Evolutionary conservation across 371 early-diverging fungal species (phyloP).

Genomic region (Mucor sp.): DNA sequence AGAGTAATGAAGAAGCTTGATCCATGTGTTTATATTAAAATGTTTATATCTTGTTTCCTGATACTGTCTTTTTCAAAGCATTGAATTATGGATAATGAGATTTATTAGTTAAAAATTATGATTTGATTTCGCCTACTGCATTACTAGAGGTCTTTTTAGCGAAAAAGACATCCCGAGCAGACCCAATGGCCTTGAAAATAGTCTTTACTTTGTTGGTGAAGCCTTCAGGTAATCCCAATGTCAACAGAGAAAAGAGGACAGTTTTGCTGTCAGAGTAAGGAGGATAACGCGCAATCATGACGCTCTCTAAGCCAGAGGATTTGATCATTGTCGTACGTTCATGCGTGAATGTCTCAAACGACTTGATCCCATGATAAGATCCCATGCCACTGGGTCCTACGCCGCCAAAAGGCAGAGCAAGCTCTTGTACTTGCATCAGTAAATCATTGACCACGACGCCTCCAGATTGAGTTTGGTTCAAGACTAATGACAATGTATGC

Average conservation of each 20-base stretch:
- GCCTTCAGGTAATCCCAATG: constrained; percentile 19
- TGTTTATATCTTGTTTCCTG: background rate
- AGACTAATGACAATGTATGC: no score
- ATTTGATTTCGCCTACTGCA: background rate
- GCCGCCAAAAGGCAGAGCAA: constrained; percentile 83
- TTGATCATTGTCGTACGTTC: constrained; percentile 60
- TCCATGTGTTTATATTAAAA: constrained; percentile 6
- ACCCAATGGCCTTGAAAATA: background rate
- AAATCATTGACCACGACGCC: constrained; percentile 74
- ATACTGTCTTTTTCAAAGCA: background rate
- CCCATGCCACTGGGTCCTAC: constrained; percentile 87
- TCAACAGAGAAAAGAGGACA: constrained; percentile 23
- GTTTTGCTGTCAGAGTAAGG: constrained; percentile 44
- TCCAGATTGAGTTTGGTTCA: constrained; percentile 66
- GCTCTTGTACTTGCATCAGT: constrained; percentile 55
- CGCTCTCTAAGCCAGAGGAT: constrained; percentile 47
- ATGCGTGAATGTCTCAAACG: constrained; percentile 78
- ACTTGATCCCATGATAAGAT: constrained; percentile 76
- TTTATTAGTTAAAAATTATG: background rate
- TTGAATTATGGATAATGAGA: no score
- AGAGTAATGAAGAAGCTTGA: constrained; percentile 3
- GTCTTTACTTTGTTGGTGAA: constrained; percentile 14
- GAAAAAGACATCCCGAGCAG: constrained; percentile 14
- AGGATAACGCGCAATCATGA: constrained; percentile 53
- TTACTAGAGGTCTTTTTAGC: background rate